Evolutionary conservation across 306 rosid species (phyloP), one percentile per base, ranked within the genome.

Genomic region (Dalbergia oliveri): DNA sequence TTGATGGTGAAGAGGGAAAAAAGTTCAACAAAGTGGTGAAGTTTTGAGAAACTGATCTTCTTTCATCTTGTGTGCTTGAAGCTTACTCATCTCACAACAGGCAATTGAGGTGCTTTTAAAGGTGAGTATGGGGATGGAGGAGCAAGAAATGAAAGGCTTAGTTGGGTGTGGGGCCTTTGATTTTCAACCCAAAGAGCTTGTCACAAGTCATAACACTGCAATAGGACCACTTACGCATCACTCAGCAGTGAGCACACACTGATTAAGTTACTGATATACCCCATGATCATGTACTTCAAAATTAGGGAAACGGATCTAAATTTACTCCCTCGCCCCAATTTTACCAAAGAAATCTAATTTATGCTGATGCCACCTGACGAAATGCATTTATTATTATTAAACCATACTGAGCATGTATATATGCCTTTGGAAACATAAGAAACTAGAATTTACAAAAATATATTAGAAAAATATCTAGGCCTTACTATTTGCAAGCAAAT

Each of bases 151-250:
- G 62, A 62, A 82, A 77, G 72, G 26, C 84, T 72, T 64, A 81
- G 89, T 87, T 87, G 95, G 87, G 80, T 73, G 90, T 80, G 86
- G 91, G 88, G 69, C 82, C 85, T 47, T 5, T 66, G 65, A 82
- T 79, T 88, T 72, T 84, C 67, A 83, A 82, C 68, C 86, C 81
- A 77, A 87, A 75, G 72, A 80, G 59, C 75, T 84, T 77, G 87
- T 87, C 84, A 79, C 76, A 77, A 79, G 39, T 59, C 43, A 53
- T 61, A 81, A 63, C 54, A 63, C 54, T 53, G 50, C 64, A 57
- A 58, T 66, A 54, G 87, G 88, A 78, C 88, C 84, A 84, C 88
- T 45, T 53, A 59, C 62, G n/a, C 13, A 54, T 26, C 1, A 63
- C 73, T 69, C 73, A 71, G 80, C 78, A 61, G 67, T 76, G 0